These are phyloP conservation scores for Westerdykella sp. DNA, from an alignment of 2,329 filamentous ascomycete species.

Conservation along the genomic window DNA sequence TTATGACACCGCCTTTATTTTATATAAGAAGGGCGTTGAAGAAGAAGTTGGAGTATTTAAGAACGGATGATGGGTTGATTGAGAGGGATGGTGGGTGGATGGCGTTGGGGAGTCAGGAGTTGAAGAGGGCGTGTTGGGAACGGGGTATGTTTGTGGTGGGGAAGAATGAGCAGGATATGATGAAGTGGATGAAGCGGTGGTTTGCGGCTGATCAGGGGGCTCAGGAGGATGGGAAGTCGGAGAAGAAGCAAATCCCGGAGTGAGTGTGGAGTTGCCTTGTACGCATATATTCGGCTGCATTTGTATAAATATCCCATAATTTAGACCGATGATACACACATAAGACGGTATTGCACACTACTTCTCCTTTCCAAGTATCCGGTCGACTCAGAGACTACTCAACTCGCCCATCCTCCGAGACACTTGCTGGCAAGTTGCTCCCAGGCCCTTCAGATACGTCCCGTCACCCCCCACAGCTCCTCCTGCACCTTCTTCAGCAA, in stretches of 20 bases:
- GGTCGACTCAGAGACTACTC: not conserved
- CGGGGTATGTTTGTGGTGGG: constrained; percentile 25
- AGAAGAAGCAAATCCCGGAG: not conserved
- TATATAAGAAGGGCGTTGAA: constrained; percentile 52
- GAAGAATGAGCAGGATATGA: constrained; percentile 23
- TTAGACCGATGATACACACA: not conserved
- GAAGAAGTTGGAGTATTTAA: constrained; percentile 57
- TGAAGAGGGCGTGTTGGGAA: constrained; percentile 64
- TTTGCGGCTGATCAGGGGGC: not conserved
- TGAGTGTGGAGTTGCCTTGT: not conserved
- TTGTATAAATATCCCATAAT: no score
- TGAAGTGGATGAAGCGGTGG: constrained; percentile 20
- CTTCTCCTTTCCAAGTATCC: not conserved
- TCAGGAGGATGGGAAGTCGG: not conserved
- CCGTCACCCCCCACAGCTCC: constrained; percentile 7
- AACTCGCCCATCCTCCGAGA: not conserved
- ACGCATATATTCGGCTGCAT: not conserved
- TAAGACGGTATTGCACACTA: not conserved
- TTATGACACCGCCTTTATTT: constrained; percentile 38
- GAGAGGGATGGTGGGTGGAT: constrained; percentile 54
- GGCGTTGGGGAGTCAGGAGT: constrained; percentile 57
- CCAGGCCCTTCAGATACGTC: no score
- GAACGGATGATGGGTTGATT: constrained; percentile 65
- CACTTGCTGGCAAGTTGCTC: not conserved
- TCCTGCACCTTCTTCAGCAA: constrained; percentile 9